These are phyloP conservation scores for Trametes maxima DNA, from an alignment of 768 basidiomycete species.

Conservation along the genomic window DNA sequence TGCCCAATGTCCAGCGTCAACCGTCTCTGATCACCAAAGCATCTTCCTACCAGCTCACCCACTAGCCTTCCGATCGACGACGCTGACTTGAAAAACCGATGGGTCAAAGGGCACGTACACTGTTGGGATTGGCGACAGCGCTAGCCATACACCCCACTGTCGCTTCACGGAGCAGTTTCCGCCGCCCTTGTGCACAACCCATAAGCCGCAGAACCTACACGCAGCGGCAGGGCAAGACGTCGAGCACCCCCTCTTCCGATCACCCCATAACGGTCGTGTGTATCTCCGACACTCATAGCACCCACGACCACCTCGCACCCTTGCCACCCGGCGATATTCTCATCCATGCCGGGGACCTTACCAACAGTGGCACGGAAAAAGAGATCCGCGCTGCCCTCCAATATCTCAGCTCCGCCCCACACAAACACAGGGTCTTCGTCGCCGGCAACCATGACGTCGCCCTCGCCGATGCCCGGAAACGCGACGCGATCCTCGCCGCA, in stretches of 20 bases:
- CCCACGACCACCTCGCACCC: slow-evolving; percentile 1
- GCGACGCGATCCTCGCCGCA: slow-evolving; percentile 8
- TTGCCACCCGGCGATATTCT: slow-evolving; percentile 63
- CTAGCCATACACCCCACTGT: no score
- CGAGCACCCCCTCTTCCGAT: neutral
- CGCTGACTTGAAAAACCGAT: no score
- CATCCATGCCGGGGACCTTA: slow-evolving; percentile 66
- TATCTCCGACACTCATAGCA: slow-evolving; percentile 18
- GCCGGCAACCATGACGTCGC: slow-evolving; percentile 70
- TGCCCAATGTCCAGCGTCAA: no score
- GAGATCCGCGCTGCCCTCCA: slow-evolving; percentile 54
- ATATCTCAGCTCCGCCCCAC: slow-evolving; percentile 44
- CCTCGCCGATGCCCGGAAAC: slow-evolving; percentile 23
- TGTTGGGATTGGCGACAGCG: no score
- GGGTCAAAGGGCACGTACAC: no score
- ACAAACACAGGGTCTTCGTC: slow-evolving; percentile 39
- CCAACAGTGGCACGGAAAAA: slow-evolving; percentile 45
- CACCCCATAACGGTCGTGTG: slow-evolving; percentile 13
- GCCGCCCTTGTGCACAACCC: slow-evolving; percentile 15
- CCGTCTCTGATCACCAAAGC: no score
- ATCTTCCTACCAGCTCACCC: no score
- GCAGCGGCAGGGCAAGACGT: neutral
- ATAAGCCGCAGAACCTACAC: neutral
- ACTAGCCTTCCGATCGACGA: no score
- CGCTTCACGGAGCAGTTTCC: no score